Evolutionary conservation across 805 yeast species (phyloP).

Genomic region (Yarrowia hollandica): DNA sequence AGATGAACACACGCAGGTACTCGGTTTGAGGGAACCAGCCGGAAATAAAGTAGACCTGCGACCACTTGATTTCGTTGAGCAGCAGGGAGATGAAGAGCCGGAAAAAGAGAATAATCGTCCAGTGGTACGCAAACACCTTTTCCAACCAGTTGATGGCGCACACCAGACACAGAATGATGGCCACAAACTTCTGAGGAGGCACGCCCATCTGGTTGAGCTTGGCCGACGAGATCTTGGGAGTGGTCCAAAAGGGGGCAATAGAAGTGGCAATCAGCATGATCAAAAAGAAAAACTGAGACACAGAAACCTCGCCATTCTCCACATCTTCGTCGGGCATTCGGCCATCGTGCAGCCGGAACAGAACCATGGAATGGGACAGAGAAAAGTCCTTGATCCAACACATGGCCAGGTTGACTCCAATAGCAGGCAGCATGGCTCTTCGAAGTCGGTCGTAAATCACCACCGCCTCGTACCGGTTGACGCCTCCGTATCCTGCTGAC

Average conservation of each 20-base stretch:
- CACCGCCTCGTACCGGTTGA: constrained; percentile 21
- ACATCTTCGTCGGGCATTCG: constrained; percentile 3
- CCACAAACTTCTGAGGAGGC: constrained; percentile 22
- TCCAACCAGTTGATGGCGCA: constrained; percentile 24
- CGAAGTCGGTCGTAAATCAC: constrained; percentile 9
- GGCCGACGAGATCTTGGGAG: constrained; percentile 10
- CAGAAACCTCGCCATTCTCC: not conserved
- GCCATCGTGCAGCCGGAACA: constrained; percentile 5
- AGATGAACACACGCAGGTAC: constrained; percentile 4
- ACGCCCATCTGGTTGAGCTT: constrained; percentile 18
- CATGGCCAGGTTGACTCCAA: constrained; percentile 21
- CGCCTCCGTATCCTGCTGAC: constrained; percentile 24
- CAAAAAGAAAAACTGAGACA: constrained; percentile 11
- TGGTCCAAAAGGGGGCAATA: constrained; percentile 19
- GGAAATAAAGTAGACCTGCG: constrained; percentile 25
- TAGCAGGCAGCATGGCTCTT: not conserved
- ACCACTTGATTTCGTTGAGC: constrained; percentile 25
- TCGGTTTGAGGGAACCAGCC: constrained; percentile 24
- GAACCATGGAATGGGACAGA: constrained; percentile 7
- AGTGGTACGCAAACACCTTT: constrained; percentile 22
- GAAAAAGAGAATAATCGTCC: constrained; percentile 3
- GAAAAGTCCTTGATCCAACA: constrained; percentile 29
- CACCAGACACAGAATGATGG: constrained; percentile 2
- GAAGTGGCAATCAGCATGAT: constrained; percentile 17
- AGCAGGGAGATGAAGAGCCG: constrained; percentile 11